Conservation (phyloP, 2,329 filamentous ascomycete genomes). For the Lasiodiplodia sp. region DNA sequence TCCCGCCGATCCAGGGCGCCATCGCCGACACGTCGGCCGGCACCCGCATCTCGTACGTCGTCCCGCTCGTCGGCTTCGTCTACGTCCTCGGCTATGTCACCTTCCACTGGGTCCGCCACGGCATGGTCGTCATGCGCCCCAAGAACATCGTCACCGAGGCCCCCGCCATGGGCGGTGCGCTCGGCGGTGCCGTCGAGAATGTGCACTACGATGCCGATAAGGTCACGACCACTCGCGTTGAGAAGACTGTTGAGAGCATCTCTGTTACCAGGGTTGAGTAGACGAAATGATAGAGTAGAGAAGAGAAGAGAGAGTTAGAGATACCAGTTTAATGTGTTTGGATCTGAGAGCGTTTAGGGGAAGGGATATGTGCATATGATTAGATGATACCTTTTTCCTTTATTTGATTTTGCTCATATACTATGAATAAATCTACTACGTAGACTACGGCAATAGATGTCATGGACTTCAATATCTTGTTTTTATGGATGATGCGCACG, state of each 20-base stretch:
- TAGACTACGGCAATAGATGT: slow-evolving; percentile 13
- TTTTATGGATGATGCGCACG: background rate
- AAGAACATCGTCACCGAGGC: slow-evolving; percentile 38
- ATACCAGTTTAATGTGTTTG: background rate
- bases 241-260: slow-evolving; percentile 12
- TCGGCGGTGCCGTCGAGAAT: slow-evolving; percentile 23
- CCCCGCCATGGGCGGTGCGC: slow-evolving; percentile 34
- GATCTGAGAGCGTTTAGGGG: background rate
- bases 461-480: background rate
- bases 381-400: slow-evolving; percentile 15
- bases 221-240: background rate
- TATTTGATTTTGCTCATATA: background rate
- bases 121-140: slow-evolving; percentile 41
- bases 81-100: slow-evolving; percentile 46
- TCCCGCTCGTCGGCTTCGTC: slow-evolving; percentile 54
- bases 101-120: slow-evolving; percentile 44
- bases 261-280: slow-evolving; percentile 1
- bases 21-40: slow-evolving; percentile 47
- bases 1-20: slow-evolving; percentile 46
- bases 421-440: slow-evolving; percentile 1
- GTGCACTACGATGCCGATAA: slow-evolving; percentile 28
- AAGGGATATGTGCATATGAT: slow-evolving; percentile 4
- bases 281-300: background rate
- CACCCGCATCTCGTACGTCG: slow-evolving; percentile 54
- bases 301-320: background rate